phyloP scores from a whole-genome alignment of 192 early-diverging fungal species.

The Piromyces sp. region DNA sequence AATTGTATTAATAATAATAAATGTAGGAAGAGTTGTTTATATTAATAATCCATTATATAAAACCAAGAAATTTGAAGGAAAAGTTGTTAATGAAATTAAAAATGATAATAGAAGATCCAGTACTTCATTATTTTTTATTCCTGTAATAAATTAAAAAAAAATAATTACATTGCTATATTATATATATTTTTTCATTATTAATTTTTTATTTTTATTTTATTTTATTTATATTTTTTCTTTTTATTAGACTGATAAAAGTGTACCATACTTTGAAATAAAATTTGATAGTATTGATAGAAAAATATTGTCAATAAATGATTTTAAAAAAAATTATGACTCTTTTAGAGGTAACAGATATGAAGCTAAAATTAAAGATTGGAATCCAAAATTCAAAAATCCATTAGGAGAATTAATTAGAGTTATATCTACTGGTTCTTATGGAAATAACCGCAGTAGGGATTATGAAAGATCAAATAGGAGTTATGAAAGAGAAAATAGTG shows the following conservation, averaged over 20 bases:
- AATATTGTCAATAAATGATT: background rate
- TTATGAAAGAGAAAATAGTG: background rate
- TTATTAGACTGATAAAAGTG: background rate
- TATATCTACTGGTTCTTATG: background rate
- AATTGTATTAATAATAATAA: background rate
- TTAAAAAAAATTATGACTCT: background rate
- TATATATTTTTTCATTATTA: too few species aligned
- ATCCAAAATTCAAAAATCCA: background rate
- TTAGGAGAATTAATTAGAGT: background rate
- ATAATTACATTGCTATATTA: too few species aligned
- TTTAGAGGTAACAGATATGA: background rate
- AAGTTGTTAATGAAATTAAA: background rate
- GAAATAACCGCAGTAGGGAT: background rate
- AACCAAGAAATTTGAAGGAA: background rate
- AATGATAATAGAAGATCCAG: background rate
- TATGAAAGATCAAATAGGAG: background rate
- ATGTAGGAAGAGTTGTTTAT: background rate
- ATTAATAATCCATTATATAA: background rate
- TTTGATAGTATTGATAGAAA: background rate
- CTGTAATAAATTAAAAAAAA: background rate
- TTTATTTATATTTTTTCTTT: too few species aligned
- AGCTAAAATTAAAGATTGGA: background rate
- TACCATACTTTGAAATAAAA: background rate
- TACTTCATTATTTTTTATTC: background rate
- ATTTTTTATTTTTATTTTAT: too few species aligned